These are phyloP conservation scores for Mortierella sp. DNA, from an alignment of 371 early-diverging fungal genomes.

Conservation along the genomic window DNA sequence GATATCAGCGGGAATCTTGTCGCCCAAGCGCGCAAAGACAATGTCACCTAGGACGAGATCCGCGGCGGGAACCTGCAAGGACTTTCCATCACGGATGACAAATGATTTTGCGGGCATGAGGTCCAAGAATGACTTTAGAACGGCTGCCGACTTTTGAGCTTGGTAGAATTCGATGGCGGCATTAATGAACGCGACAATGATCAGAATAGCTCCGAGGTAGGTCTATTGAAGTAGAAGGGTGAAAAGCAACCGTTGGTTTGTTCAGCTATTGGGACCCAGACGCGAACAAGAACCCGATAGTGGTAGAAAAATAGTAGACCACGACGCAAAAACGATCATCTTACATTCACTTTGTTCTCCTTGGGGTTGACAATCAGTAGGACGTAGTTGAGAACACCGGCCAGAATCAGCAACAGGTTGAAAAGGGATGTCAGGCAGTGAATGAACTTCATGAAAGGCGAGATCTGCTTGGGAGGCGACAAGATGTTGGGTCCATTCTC, in stretches of 20 bases:
- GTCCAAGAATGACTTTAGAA: constrained; percentile 90
- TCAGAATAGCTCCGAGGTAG: constrained; percentile 89
- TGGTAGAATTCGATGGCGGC: constrained; percentile 94
- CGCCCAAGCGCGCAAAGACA: constrained; percentile 88
- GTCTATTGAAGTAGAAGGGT: constrained; percentile 59
- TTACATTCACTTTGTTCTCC: constrained; percentile 76
- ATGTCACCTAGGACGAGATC: constrained; percentile 91
- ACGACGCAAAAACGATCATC: constrained; percentile 16
- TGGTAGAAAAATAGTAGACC: not conserved
- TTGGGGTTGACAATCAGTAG: constrained; percentile 77
- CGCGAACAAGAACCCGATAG: not conserved
- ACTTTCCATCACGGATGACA: constrained; percentile 79
- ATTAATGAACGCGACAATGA: constrained; percentile 89
- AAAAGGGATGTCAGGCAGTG: constrained; percentile 80
- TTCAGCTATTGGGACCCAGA: not conserved
- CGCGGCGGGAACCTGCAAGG: constrained; percentile 68
- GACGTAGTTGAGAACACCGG: constrained; percentile 85
- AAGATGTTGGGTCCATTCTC: constrained; percentile 86
- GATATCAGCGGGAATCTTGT: constrained; percentile 95
- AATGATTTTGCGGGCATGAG: constrained; percentile 87
- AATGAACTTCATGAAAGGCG: constrained; percentile 76
- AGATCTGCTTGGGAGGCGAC: constrained; percentile 87
- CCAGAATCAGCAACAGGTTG: constrained; percentile 86
- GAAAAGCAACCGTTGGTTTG: not conserved
- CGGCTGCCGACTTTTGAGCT: constrained; percentile 83